These are phyloP conservation scores for Sistotremastrum suecicum DNA, from an alignment of 768 basidiomycete species.

Conservation along the genomic window DNA sequence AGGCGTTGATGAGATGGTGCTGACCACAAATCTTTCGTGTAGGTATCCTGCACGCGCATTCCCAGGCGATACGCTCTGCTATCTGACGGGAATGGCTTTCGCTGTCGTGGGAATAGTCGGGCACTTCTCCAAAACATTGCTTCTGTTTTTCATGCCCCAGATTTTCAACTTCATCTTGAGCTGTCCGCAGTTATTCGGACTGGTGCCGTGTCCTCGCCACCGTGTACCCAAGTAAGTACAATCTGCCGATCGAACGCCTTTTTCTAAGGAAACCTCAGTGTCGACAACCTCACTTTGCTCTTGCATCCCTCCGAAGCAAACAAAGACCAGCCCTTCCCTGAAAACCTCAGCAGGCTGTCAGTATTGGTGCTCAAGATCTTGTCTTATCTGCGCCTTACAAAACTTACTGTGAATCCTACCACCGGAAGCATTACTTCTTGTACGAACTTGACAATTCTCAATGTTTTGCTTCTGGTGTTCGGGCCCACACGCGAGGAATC, in stretches of 20 bases:
- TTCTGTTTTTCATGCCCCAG: slow-evolving; percentile 95
- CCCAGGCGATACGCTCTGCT: slow-evolving; percentile 95
- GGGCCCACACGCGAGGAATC: slow-evolving; percentile 80
- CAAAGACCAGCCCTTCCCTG: slow-evolving; percentile 31
- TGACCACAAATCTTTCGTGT: neutral
- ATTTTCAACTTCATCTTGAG: slow-evolving; percentile 95
- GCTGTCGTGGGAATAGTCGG: slow-evolving; percentile 95
- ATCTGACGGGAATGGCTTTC: slow-evolving; percentile 97
- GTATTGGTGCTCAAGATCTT: slow-evolving; percentile 43
- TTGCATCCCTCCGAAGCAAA: slow-evolving; percentile 60
- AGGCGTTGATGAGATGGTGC: neutral
- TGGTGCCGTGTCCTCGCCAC: slow-evolving; percentile 91
- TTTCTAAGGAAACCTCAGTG: slow-evolving; percentile 27
- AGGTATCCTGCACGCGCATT: slow-evolving; percentile 97
- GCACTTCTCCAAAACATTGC: slow-evolving; percentile 92
- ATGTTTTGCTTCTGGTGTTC: slow-evolving; percentile 62
- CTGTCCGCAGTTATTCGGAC: slow-evolving; percentile 85
- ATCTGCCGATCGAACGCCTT: neutral
- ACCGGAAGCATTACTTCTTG: slow-evolving; percentile 50
- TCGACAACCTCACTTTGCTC: slow-evolving; percentile 60
- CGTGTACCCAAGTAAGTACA: slow-evolving; percentile 67
- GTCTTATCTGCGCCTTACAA: slow-evolving; percentile 48
- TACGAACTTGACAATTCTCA: slow-evolving; percentile 87
- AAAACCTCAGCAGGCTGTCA: slow-evolving; percentile 35
- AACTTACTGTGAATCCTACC: slow-evolving; percentile 39